phyloP scores from a whole-genome alignment of 495 filamentous ascomycete genomes.

The Penicillium crystallinum region DNA sequence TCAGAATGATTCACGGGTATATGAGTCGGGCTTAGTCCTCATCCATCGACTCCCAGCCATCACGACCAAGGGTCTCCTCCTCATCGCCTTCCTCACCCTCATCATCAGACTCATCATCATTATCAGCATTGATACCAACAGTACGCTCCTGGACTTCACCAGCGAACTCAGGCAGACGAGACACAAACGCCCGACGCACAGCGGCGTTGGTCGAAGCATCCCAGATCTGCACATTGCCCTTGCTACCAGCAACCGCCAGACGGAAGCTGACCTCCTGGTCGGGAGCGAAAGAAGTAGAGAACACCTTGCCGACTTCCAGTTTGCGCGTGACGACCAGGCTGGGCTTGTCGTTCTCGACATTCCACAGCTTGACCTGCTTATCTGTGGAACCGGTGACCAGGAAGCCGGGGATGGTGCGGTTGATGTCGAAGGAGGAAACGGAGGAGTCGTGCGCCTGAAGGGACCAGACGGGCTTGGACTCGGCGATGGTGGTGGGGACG shows the following conservation, averaged over 20 bases:
- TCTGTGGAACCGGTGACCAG: constrained; percentile 88
- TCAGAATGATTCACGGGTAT: constrained; percentile 25
- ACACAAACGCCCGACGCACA: constrained; percentile 82
- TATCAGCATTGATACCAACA: constrained; percentile 62
- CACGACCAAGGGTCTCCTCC: constrained; percentile 32
- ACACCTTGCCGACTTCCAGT: constrained; percentile 90
- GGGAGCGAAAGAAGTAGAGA: constrained; percentile 82
- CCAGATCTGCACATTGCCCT: constrained; percentile 91
- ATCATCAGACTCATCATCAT: constrained; percentile 61
- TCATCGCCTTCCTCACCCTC: constrained; percentile 53
- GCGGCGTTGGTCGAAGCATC: constrained; percentile 91
- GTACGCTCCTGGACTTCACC: constrained; percentile 71
- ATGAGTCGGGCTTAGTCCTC: constrained; percentile 54
- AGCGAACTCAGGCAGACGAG: constrained; percentile 53
- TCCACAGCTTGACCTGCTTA: constrained; percentile 96
- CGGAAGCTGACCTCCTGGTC: constrained; percentile 87
- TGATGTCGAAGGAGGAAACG: constrained; percentile 93
- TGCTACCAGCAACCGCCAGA: constrained; percentile 89
- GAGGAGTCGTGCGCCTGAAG: constrained; percentile 93
- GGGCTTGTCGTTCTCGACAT: constrained; percentile 67
- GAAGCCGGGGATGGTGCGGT: constrained; percentile 81
- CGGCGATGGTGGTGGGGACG: constrained; percentile 59
- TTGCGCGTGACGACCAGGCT: constrained; percentile 88
- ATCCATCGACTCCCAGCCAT: constrained; percentile 89
- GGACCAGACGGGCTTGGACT: constrained; percentile 82